Percentiles rank a stretch among this genome's conserved stretches.
Evolutionary conservation across 371 early-diverging fungal genomes (phyloP).

Genomic region (Encephalitozoon intestinalis): DNA sequence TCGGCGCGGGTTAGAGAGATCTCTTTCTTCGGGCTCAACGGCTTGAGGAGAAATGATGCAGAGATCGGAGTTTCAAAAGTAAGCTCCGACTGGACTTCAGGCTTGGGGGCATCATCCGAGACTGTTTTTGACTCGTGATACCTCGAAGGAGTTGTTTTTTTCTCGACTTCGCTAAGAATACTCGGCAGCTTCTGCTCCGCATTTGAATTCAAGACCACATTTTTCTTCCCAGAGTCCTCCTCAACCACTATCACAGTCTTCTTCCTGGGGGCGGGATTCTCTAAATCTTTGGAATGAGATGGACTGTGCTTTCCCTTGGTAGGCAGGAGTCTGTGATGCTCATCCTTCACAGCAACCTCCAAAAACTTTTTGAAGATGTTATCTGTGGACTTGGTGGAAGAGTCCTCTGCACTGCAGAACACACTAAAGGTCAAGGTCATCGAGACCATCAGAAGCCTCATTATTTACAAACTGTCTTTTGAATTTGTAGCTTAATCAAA

Average conservation of each 20-base stretch:
- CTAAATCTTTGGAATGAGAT: background rate
- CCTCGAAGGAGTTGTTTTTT: background rate
- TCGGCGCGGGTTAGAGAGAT: background rate
- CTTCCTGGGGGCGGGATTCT: background rate
- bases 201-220: background rate
- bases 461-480: background rate
- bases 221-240: background rate
- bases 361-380: background rate
- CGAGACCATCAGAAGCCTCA: background rate
- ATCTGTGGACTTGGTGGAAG: background rate
- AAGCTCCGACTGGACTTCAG: background rate
- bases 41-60: constrained; percentile 3
- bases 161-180: background rate
- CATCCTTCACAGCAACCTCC: background rate
- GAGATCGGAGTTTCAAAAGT: constrained; percentile 2
- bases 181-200: background rate
- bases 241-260: background rate
- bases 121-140: background rate
- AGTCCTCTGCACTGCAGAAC: background rate
- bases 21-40: background rate
- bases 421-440: background rate
- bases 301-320: background rate
- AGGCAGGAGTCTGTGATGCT: background rate
- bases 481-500: background rate
- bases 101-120: background rate